Base-by-base conservation (phyloP, 208 protist species). In the Lotmaria passim region DNA sequence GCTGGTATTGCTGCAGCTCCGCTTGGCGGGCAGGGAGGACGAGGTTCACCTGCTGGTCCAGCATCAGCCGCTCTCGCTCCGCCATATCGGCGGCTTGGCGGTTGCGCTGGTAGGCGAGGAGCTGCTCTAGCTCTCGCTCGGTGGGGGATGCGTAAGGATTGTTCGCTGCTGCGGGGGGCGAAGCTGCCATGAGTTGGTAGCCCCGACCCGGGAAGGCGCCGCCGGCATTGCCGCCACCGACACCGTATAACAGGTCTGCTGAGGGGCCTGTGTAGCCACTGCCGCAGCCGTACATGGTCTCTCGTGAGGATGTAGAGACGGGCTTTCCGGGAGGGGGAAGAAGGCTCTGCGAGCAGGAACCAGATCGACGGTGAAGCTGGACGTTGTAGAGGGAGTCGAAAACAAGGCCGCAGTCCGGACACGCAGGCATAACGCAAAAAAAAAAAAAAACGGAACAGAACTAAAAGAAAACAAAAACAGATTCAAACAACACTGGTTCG, bases 341-440 rank as follows among this genome's bases (percentile, higher is more conserved):
- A 7, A 50, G 23, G 24, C 23, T 28, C 12, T 21, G 21, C 14
- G 44, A 28, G 48, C 73, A 78, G 7, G 44, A 5, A 33, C 78
- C 74, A 38, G 55, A 60, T 2, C 64, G 61, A 2, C 76, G 76
- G 48, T 87, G 81, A 6, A 59, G 28, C 17, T 79, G 77, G 2
- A 87, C 50, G 46, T 73, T 68, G 52, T 77, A 68, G 28, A 75
- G 58, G 39, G 63, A 69, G 46, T 78, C 78, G 31, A 75, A 87
- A 31, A 82, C 53, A n/a, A 83, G 51, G 5, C 81, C 81, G 31
- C 81, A 87, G n/a, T 87, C 72, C 1, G 78, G 81, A 51, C 81
- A 87, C 24, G 73, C 15, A 14, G 77, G 81, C 81, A 86, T 86
- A 33, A 12, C 44, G 23, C 12, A 7, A 14, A 34, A 31, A n/a